Conservation (phyloP, 805 yeast genomes). For the Saturnispora dispora region DNA sequence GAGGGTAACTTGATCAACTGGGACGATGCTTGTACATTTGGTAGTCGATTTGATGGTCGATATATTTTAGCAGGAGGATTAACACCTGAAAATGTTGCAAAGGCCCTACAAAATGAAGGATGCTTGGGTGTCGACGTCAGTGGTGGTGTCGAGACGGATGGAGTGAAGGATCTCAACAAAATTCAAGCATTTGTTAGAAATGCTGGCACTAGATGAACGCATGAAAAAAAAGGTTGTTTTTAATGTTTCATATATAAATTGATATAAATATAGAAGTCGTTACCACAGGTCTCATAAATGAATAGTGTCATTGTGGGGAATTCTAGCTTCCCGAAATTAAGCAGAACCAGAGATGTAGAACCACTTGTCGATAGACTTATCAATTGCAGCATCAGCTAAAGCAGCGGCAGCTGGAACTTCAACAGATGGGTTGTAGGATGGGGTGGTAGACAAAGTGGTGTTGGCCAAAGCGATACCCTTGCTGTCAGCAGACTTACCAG, state of each 20-base stretch:
- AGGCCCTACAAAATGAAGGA: conserved; percentile 44
- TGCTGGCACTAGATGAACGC: conserved; percentile 28
- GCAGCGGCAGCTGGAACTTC: conserved; percentile 64
- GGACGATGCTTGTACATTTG: conserved; percentile 39
- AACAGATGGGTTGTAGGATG: conserved; percentile 41
- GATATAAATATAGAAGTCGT: conserved; percentile 19
- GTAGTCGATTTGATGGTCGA: conserved; percentile 22
- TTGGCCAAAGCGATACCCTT: conserved; percentile 69
- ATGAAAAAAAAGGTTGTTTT: background rate
- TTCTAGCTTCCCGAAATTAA: conserved; percentile 15
- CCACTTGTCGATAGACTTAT: conserved; percentile 96
- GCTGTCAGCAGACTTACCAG: conserved; percentile 48
- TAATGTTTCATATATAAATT: conserved; percentile 23
- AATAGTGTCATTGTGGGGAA: background rate
- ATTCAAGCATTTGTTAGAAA: conserved; percentile 47
- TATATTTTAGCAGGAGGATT: conserved; percentile 87
- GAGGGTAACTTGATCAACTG: conserved; percentile 80
- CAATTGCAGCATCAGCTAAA: conserved; percentile 85
- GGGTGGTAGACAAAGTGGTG: conserved; percentile 55
- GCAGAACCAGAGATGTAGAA: conserved; percentile 85
- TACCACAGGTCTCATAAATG: background rate
- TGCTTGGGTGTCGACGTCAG: conserved; percentile 86
- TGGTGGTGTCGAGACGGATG: conserved; percentile 85
- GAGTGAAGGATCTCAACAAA: conserved; percentile 61
- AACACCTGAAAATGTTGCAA: conserved; percentile 57